Base-by-base conservation (phyloP, 2,329 filamentous ascomycete species). In the Colletotrichum simmondsii region DNA sequence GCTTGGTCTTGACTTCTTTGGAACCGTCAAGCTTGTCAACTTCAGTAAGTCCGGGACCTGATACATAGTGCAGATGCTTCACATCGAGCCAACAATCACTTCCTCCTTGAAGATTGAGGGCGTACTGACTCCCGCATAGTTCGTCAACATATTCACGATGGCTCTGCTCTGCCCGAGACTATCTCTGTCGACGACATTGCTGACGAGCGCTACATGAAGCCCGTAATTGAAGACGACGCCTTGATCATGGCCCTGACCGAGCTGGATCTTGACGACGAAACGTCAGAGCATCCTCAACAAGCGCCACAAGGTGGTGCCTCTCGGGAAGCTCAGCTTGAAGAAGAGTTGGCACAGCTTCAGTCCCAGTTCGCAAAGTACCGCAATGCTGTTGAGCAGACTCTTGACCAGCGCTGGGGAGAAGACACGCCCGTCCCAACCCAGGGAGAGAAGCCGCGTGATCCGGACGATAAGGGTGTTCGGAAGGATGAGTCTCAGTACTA, bases 161-260 rank as follows among this genome's bases (percentile, higher is more conserved):
- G 85, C 54, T 77, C 81, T 42, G 54, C 83, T 7, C 79, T 90
- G 3, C 90, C 90, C 0, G 86, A 89, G 71, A 83, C 92, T 56
- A 91, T 94, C 71, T 87, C 90, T 3, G 85, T 85, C 46, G 84
- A 86, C 2, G 86, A 91, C 30, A 91, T 98, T 74, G 87, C 91
- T n/a, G 90, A 95, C 74, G 96, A 98, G 75, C 88, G 89, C 75
- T 97, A 92, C 79, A 87, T 99, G 71, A 93, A 93, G 79, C 97
- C 97, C 0, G 92, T 95, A 4, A 84, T 99, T 8, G 92, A 97
- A 71, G 95, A 98, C 76, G 97, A 99, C 80, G 94, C 95, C 4
- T 86, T 98, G 65, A 90, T 99, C 37, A 95, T 97, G 80, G 94
- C 90, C 68, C 87, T 99, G 24, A 96, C 97, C 75, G 97, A 98